Percentiles rank a stretch among this genome's conserved stretches.
Conservation (phyloP, 176 grass and related monocot genomes). For the Phoenix roebelenii region DNA sequence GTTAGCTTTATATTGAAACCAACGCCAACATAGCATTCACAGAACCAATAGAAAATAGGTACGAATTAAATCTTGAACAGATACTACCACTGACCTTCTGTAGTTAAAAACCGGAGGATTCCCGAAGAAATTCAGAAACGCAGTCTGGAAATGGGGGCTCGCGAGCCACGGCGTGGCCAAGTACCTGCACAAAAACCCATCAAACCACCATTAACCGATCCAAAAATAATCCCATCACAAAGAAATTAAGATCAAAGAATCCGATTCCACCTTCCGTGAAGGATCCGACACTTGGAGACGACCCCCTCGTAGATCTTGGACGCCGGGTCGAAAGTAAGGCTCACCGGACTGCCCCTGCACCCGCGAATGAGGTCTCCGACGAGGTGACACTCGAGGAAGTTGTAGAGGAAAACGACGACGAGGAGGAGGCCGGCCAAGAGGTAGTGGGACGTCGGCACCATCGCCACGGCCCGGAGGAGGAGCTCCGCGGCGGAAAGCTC, state of each 20-base stretch:
- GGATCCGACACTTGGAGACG: conserved; percentile 56
- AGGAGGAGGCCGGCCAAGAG: conserved; percentile 29
- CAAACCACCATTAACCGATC: conserved; percentile 3
- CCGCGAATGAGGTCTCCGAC: conserved; percentile 52
- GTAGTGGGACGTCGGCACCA: conserved; percentile 37
- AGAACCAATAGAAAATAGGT: no score
- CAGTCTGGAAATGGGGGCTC: conserved; percentile 88
- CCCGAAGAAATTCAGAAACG: conserved; percentile 70
- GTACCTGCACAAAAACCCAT: conserved; percentile 41
- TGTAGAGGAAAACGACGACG: conserved; percentile 37
- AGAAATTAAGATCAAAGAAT: no score
- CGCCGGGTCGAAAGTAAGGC: conserved; percentile 63
- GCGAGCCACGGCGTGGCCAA: conserved; percentile 81
- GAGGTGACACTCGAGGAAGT: conserved; percentile 81
- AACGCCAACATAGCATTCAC: no score
- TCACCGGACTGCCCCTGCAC: conserved; percentile 50
- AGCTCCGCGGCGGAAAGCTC: conserved; percentile 35
- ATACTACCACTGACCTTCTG: conserved; percentile 40
- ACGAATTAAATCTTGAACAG: no score
- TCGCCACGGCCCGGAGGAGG: conserved; percentile 41
- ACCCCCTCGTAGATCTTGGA: conserved; percentile 83
- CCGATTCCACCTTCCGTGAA: conserved; percentile 62
- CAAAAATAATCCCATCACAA: neutral
- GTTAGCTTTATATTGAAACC: no score
- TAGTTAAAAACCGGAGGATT: conserved; percentile 59